phyloP scores from a whole-genome alignment of 2,329 filamentous ascomycete species.

The Sphaerostilbella broomeana region DNA sequence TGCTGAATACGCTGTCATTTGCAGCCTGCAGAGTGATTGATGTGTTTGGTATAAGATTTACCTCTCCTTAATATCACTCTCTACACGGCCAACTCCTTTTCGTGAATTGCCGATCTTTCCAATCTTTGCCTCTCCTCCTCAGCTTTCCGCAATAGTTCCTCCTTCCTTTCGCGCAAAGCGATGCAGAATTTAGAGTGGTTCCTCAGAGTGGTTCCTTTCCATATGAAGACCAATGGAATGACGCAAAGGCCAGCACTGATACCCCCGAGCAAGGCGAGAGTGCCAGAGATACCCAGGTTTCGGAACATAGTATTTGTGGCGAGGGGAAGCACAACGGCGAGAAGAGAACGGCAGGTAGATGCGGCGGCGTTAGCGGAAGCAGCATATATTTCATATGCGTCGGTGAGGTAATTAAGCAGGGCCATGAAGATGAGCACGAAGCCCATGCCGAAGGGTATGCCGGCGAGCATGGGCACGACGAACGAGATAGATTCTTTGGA shows the following conservation, averaged over 20 bases:
- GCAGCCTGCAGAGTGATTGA: no score
- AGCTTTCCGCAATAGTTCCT: constrained; percentile 36
- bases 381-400: constrained; percentile 61
- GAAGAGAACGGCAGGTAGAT: constrained; percentile 90
- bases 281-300: constrained; percentile 40
- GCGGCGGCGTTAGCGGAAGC: constrained; percentile 73
- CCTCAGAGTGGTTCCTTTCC: constrained; percentile 49
- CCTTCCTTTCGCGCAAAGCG: constrained; percentile 46
- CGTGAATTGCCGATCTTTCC: no score
- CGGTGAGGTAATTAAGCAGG: constrained; percentile 57
- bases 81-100: no score
- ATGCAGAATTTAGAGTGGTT: constrained; percentile 56
- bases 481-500: constrained; percentile 42
- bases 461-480: constrained; percentile 52
- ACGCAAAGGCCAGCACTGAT: constrained; percentile 43
- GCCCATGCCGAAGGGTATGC: constrained; percentile 54
- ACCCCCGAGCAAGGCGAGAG: constrained; percentile 47
- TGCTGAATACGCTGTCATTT: no score
- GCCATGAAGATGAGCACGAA: constrained; percentile 59
- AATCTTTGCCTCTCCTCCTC: constrained; percentile 30
- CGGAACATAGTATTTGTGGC: constrained; percentile 45
- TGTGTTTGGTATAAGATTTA: no score
- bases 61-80: no score
- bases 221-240: constrained; percentile 48
- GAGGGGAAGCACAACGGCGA: constrained; percentile 65